Base-by-base conservation (phyloP, 495 filamentous ascomycete species). In the Astrothelium macrocarpum region DNA sequence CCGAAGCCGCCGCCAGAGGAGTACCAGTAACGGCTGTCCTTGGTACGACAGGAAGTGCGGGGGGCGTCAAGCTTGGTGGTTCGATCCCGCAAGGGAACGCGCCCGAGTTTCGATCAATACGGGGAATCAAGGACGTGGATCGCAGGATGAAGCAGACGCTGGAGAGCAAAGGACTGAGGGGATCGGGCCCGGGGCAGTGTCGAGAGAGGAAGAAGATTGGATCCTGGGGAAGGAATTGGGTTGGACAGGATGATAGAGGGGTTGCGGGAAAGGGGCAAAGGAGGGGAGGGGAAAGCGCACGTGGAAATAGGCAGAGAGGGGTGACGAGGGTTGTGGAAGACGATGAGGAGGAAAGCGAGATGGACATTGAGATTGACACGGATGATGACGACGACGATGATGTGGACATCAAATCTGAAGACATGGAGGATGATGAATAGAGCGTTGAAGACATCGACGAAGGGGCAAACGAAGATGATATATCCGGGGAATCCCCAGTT, bases 201-300 rank as follows among this genome's bases (percentile, higher is more conserved):
- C 25, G 49, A 16, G 49, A 56, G 49, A 56, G 49, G 49, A 56
- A 29, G 25, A 56, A 56, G 49, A 25, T 56, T n/a, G 49, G 49
- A 25, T n/a, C 23, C 23, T 56, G 49, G 49, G 49, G 49, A 9
- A 56, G 29, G 49, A 16, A 56, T 5, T 56, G 49, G 49, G 25
- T 9, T 5, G 49, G 49, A 25, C 12, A 56, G 25, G 49, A 56
- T 29, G 49, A 56, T 56, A 56, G 49, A 29, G 49, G 49, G 20
- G 25, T 0, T n/a, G 49, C 9, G 49, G 25, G 4, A 56, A 16
- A 20, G 20, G n/a, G 3, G n/a, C 9, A 20, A 18, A 18, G 43
- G n/a, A 49, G 43, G 43, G 49, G 25, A 11, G 16, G 49, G 49
- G 49, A 29, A 56, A 29, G 49, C n/a, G n/a, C n/a, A n/a, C n/a